Percentiles rank a stretch among this genome's conserved stretches.
Evolutionary conservation across 192 early-diverging fungal species (phyloP).

Genomic region (Fimicolochytrium jonesii): DNA sequence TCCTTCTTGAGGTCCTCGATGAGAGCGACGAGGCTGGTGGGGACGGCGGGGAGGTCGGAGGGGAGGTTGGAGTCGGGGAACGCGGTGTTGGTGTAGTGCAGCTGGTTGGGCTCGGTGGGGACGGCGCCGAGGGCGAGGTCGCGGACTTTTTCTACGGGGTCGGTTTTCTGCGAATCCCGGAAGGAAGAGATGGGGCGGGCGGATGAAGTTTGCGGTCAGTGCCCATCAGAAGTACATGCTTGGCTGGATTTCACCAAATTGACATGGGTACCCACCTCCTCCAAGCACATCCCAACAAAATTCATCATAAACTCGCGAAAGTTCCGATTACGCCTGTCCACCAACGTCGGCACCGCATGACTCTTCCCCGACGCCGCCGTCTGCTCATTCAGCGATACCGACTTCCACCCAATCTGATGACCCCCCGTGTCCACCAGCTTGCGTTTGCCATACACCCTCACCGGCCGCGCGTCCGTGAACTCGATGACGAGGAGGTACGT

Average conservation of each 20-base stretch:
- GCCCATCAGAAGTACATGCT: too few species aligned
- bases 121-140: constrained; percentile 13
- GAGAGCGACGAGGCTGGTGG: constrained; percentile 7
- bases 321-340: constrained; percentile 10
- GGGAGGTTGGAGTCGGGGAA: too few species aligned
- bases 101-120: constrained; percentile 8
- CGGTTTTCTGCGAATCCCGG: background rate
- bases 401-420: background rate
- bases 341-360: background rate
- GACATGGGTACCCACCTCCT: too few species aligned
- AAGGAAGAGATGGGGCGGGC: too few species aligned
- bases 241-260: too few species aligned
- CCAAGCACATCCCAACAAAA: too few species aligned
- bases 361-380: background rate
- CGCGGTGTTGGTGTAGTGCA: too few species aligned
- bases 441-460: background rate
- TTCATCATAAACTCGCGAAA: constrained; percentile 11
- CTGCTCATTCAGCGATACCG: background rate
- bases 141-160: background rate
- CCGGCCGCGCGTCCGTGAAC: constrained; percentile 23
- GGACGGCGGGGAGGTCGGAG: background rate
- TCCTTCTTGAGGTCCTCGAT: constrained; percentile 26
- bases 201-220: too few species aligned
- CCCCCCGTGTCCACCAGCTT: constrained; percentile 3
- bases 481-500: constrained; percentile 26